phyloP scores from a whole-genome alignment of 2,329 filamentous ascomycete genomes.

The Aureobasidium sp. region DNA sequence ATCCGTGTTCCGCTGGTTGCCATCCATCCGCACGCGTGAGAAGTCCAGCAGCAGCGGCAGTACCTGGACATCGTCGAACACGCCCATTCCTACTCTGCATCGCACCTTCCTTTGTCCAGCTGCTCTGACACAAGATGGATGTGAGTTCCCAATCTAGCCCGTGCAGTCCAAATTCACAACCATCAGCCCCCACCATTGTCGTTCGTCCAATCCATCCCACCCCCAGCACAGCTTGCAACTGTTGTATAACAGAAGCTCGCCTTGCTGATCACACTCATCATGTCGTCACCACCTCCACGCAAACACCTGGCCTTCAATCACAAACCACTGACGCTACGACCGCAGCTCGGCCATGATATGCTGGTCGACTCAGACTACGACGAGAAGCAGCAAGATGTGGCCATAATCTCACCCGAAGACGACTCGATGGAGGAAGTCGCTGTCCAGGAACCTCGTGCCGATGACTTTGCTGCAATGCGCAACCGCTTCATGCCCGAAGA shows the following conservation, averaged over 20 bases:
- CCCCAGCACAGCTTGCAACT: neutral
- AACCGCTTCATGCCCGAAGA: constrained; percentile 67
- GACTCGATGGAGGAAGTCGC: constrained; percentile 46
- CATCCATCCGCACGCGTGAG: neutral
- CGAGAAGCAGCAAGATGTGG: constrained; percentile 50
- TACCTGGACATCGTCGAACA: neutral
- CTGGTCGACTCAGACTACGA: constrained; percentile 56
- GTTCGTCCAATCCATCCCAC: neutral
- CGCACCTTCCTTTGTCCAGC: constrained; percentile 8
- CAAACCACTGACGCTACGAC: constrained; percentile 7
- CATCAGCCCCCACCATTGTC: neutral
- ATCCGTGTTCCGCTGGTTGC: neutral
- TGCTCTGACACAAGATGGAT: constrained; percentile 5
- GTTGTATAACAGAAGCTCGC: constrained; percentile 7
- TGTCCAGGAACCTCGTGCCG: constrained; percentile 43
- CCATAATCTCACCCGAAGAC: constrained; percentile 55
- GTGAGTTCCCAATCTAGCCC: neutral
- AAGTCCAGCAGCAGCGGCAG: constrained; percentile 7
- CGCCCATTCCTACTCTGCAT: constrained; percentile 6
- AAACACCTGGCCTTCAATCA: neutral
- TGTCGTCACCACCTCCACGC: neutral
- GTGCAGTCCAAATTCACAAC: neutral
- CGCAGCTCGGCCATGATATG: constrained; percentile 55
- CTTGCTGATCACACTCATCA: neutral
- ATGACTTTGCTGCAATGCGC: constrained; percentile 75